Conservation (phyloP, 2,329 filamentous ascomycete genomes). For the Lanzia echinophila region DNA sequence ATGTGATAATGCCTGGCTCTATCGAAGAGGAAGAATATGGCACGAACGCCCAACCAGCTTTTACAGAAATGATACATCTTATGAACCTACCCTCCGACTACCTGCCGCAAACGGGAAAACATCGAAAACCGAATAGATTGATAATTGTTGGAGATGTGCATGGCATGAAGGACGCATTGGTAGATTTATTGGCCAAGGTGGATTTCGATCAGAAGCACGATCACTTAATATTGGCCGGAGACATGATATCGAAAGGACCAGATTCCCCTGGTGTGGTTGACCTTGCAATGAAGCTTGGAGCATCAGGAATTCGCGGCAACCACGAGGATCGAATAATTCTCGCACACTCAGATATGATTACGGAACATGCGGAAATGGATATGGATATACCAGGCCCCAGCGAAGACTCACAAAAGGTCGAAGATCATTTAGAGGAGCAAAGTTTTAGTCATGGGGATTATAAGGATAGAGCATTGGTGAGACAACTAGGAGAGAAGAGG, state of each 20-base stretch:
- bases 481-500: conserved; percentile 42
- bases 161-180: conserved; percentile 67
- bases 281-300: conserved; percentile 64
- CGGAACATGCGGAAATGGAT: conserved; percentile 27
- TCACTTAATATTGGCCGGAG: conserved; percentile 69
- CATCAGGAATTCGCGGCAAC: conserved; percentile 82
- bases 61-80: conserved; percentile 25
- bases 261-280: conserved; percentile 73
- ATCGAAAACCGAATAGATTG: conserved; percentile 49
- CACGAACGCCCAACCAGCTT: conserved; percentile 15
- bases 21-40: conserved; percentile 11
- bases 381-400: conserved; percentile 18
- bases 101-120: conserved; percentile 29
- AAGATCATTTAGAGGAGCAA: conserved; percentile 22
- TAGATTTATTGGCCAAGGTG: conserved; percentile 59
- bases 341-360: conserved; percentile 41
- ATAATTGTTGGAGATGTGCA: conserved; percentile 89
- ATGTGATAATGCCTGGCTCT: not conserved
- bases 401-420: conserved; percentile 26
- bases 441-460: conserved; percentile 26
- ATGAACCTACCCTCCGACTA: conserved; percentile 24
- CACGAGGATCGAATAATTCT: conserved; percentile 84
- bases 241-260: conserved; percentile 81
- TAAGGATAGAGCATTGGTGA: conserved; percentile 24
- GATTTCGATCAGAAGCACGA: conserved; percentile 57